Evolutionary conservation across 257 asterid species (phyloP), one percentile per base, ranked within the genome.

Genomic region (Penstemon barbatus): DNA sequence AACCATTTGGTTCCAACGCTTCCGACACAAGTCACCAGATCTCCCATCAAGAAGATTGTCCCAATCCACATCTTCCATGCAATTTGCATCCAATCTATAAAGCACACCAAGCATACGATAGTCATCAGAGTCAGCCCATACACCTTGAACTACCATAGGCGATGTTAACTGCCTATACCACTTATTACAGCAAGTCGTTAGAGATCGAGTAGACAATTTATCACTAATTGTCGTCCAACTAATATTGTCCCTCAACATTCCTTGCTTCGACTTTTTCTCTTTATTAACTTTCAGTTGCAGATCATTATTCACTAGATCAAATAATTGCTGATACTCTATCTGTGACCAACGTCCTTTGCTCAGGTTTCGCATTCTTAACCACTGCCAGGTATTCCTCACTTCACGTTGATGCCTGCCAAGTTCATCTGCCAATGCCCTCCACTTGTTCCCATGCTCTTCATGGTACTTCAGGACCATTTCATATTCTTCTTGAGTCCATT

Each of bases 41-140:
- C 88, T 81, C 43, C 60, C 44, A 1, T 85, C 87, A 61, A 85
- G 45, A 59, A 85, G 75, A 70, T 56, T 54, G 61, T 83, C 91
- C 91, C 91, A 85, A 38, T 85, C 85, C 76, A 85, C 91, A 74
- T 85, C 91, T 72, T 81, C 91, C 68, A 73, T 9, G 69, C 91
- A 85, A 56, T 73, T 79, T 5, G 83, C 82, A 63, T 85, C 89
- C 11, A 78, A 65, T 73, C 50, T 38, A 70, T 77, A 81, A 39
- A 85, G 84, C 5, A 50, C 78, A 40, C 5, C n/a, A 15, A 81
- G 42, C 57, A 83, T 25, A 9, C 79, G 82, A 74, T 82, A 84
- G 65, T 84, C 90, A 63, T 84, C 90, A 8, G 71, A 25, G 67
- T 84, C 90, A 0, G 80, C 67, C 90, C 87, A 84, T 2, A 70